Evolutionary conservation across 108 stramenopile species (phyloP).

Genomic region (Licmophora abbreviata): DNA sequence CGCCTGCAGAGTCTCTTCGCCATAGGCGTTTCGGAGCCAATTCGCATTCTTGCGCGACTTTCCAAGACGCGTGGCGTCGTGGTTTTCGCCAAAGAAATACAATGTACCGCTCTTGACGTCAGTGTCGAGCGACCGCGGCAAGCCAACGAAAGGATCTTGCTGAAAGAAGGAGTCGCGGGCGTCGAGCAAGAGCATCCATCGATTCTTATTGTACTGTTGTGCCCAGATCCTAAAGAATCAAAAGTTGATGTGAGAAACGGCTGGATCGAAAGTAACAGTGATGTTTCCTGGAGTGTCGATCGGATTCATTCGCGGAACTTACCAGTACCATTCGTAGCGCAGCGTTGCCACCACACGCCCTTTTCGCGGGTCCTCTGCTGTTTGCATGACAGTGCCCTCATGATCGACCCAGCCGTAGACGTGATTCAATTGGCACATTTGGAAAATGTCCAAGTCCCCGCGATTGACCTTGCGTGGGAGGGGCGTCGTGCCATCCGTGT

Average conservation of each 20-base stretch:
- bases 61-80: conserved; percentile 58
- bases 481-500: conserved; percentile 22
- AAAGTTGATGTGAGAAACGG: too few relatives aligned
- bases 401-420: conserved; percentile 34
- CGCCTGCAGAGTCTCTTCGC: conserved; percentile 24
- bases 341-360: conserved; percentile 73
- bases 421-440: conserved; percentile 42
- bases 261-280: too few relatives aligned
- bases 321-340: conserved; percentile 86
- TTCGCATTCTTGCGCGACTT: conserved; percentile 52
- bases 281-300: too few relatives aligned
- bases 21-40: conserved; percentile 54
- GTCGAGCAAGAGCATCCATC: conserved; percentile 77
- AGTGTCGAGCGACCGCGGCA: conserved; percentile 3
- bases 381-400: conserved; percentile 12
- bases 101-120: conserved; percentile 39
- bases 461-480: conserved; percentile 22
- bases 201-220: conserved; percentile 45
- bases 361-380: conserved; percentile 51
- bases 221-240: too few relatives aligned
- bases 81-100: conserved; percentile 78
- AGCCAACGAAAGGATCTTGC: conserved; percentile 43
- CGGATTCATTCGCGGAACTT: too few relatives aligned
- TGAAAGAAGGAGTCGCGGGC: conserved; percentile 80
- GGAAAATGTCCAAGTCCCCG: conserved; percentile 29